phyloP scores from a whole-genome alignment of 345 rosid species.

The Geranium brycei region DNA sequence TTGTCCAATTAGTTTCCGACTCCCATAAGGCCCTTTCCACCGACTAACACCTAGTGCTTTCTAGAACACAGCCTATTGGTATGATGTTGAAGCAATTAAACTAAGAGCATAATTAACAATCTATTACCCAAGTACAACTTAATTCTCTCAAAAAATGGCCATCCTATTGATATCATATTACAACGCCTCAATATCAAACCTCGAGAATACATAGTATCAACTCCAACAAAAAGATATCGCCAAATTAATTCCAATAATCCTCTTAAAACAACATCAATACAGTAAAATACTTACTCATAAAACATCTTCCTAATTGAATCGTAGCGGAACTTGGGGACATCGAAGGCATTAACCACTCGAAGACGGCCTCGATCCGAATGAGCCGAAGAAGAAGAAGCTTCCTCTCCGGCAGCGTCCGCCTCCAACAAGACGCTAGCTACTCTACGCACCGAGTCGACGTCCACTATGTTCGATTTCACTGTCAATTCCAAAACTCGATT shows the following conservation, averaged over 20 bases:
- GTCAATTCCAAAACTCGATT: conserved; percentile 14
- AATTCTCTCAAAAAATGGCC: too few relatives aligned
- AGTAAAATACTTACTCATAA: conserved; percentile 30
- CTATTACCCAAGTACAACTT: too few relatives aligned
- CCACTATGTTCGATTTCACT: conserved; percentile 57
- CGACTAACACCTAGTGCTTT: too few relatives aligned
- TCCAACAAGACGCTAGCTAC: conserved; percentile 44
- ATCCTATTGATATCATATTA: too few relatives aligned
- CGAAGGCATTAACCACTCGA: conserved; percentile 62
- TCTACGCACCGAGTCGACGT: conserved; percentile 43
- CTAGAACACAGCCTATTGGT: too few relatives aligned
- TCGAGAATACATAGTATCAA: background rate
- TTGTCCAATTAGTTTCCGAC: too few relatives aligned
- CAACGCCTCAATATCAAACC: too few relatives aligned
- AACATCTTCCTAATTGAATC: conserved; percentile 70
- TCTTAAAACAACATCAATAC: background rate
- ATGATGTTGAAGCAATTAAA: too few relatives aligned
- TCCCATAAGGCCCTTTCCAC: too few relatives aligned
- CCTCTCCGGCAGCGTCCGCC: conserved; percentile 61
- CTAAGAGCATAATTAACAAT: too few relatives aligned
- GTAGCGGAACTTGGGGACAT: conserved; percentile 61
- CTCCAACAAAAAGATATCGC: background rate
- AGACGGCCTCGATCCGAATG: conserved; percentile 19
- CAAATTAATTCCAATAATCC: background rate
- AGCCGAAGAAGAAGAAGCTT: conserved; percentile 14